These are phyloP conservation scores for Neohortaea acidophila DNA, from an alignment of 495 filamentous ascomycete species.

Conservation along the genomic window DNA sequence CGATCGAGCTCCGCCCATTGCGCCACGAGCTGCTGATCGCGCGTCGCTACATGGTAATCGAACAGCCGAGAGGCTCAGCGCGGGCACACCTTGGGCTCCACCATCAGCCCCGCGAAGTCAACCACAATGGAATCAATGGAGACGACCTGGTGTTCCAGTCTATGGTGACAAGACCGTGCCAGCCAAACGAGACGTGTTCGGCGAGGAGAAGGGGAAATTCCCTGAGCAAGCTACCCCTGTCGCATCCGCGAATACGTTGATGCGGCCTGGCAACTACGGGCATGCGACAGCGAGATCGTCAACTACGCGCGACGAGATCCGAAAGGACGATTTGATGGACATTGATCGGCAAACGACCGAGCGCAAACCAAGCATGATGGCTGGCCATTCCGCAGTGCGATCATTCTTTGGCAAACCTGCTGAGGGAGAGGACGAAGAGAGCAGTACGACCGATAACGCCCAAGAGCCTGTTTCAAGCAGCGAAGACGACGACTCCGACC, in stretches of 20 bases:
- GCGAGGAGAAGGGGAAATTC: constrained; percentile 16
- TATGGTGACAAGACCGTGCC: constrained; percentile 14
- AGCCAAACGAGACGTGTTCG: constrained; percentile 19
- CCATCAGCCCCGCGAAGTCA: constrained; percentile 14
- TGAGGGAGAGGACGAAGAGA: constrained; percentile 4
- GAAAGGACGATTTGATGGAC: constrained; percentile 9
- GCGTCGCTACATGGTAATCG: not conserved
- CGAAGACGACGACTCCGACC: constrained; percentile 26
- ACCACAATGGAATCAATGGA: constrained; percentile 25
- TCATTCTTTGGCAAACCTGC: constrained; percentile 17
- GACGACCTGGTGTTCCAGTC: constrained; percentile 19
- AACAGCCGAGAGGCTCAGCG: constrained; percentile 7
- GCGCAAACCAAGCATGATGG: not conserved
- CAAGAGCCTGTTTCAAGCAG: constrained; percentile 17
- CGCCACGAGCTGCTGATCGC: constrained; percentile 17
- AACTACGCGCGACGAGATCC: not conserved
- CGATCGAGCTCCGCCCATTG: constrained; percentile 19
- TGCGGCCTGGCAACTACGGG: not conserved
- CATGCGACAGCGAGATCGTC: not conserved
- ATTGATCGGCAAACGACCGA: constrained; percentile 2
- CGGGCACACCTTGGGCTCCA: constrained; percentile 8
- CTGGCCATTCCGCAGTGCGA: constrained; percentile 13
- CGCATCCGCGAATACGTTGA: no score
- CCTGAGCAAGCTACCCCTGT: not conserved
- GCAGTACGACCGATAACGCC: constrained; percentile 10